phyloP scores from a whole-genome alignment of 225 moss, liverwort and hornwort genomes.

The Rhytidiadelphus loreus region DNA sequence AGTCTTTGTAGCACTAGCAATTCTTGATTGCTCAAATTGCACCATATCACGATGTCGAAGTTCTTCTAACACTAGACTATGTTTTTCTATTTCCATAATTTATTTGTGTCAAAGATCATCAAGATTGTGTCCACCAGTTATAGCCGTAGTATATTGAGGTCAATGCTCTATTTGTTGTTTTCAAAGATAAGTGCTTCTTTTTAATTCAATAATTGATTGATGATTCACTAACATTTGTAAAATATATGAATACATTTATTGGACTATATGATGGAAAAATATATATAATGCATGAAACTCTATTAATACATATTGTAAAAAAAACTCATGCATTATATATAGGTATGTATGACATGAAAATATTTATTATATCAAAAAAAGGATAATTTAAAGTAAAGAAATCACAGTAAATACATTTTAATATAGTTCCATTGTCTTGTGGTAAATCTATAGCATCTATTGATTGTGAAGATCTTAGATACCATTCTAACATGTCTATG shows the following conservation, averaged over 20 bases:
- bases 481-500: rapidly evolving
- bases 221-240: not conserved
- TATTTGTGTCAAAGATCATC: not conserved
- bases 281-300: not conserved
- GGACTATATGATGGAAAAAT: not conserved
- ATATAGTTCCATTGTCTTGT: not conserved
- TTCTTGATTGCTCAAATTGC: not conserved
- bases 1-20: not conserved
- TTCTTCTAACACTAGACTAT: no score
- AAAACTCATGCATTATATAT: not conserved
- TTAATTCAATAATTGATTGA: not conserved
- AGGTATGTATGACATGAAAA: not conserved
- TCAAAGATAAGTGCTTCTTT: not conserved
- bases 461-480: not conserved
- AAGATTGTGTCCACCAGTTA: not conserved
- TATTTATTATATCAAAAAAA: no score
- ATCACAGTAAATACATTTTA: not conserved
- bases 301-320: not conserved
- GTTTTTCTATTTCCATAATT: not conserved
- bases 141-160: not conserved
- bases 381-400: no score
- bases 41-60: not conserved
- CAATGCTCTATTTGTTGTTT: not conserved
- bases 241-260: not conserved
- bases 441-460: not conserved